Evolutionary conservation across 768 basidiomycete genomes (phyloP).

Genomic region (Gymnopilus dilepis): DNA sequence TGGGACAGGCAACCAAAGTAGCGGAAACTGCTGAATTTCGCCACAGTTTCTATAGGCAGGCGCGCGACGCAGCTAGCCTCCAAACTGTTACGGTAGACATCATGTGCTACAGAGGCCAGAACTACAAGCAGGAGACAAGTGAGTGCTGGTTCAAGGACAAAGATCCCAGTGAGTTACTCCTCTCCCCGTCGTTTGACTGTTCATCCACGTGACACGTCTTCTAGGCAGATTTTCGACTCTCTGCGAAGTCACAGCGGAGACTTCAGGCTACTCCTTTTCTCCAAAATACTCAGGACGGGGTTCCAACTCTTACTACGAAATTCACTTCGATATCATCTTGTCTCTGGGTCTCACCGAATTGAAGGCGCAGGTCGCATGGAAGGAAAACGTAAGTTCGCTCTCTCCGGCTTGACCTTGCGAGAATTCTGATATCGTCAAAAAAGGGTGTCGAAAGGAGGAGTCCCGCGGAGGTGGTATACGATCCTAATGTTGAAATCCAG

Average conservation of each 20-base stretch:
- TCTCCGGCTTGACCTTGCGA: not conserved
- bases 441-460: conserved; percentile 19
- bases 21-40: conserved; percentile 47
- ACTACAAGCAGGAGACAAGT: not conserved
- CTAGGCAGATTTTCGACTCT: conserved; percentile 11
- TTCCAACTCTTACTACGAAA: conserved; percentile 28
- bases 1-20: conserved; percentile 41
- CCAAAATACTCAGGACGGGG: conserved; percentile 1
- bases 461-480: conserved; percentile 11
- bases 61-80: conserved; percentile 4
- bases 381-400: conserved; percentile 43
- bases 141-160: conserved; percentile 3
- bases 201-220: not conserved
- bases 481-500: conserved; percentile 4
- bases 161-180: conserved; percentile 8
- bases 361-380: conserved; percentile 51
- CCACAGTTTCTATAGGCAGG: conserved; percentile 34
- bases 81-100: conserved; percentile 21
- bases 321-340: conserved; percentile 43
- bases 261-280: not conserved
- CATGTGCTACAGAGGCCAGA: conserved; percentile 26
- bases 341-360: conserved; percentile 54
- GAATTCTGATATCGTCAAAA: not conserved
- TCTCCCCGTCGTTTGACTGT: not conserved
- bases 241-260: conserved; percentile 26